Percentiles rank a stretch among this genome's conserved stretches.
Evolutionary conservation across 73 alveolate species (phyloP).

Genomic region (Tetrahymena elliotti): DNA sequence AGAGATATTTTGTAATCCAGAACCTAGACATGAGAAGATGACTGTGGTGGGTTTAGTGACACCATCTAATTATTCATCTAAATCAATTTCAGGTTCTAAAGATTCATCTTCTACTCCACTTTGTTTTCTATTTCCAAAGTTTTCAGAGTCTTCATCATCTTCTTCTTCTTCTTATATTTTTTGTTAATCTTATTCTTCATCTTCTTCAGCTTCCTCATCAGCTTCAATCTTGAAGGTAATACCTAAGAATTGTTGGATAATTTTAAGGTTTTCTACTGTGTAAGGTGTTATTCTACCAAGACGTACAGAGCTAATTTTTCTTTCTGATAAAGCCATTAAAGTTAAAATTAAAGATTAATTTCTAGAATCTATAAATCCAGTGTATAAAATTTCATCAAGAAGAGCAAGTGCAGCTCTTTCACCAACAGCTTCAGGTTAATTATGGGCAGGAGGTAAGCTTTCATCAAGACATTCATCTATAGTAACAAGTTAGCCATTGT

Average conservation of each 20-base stretch:
- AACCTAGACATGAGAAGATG: constrained; percentile 87
- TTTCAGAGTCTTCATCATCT: constrained; percentile 41
- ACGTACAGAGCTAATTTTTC: constrained; percentile 68
- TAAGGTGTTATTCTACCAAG: constrained; percentile 77
- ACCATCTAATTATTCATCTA: constrained; percentile 16
- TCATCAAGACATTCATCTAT: constrained; percentile 53
- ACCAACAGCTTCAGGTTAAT: constrained; percentile 78
- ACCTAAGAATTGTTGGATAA: constrained; percentile 64
- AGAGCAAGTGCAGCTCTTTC: constrained; percentile 74
- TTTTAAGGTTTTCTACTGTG: constrained; percentile 64
- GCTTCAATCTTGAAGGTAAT: constrained; percentile 74
- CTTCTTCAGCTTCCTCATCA: constrained; percentile 69
- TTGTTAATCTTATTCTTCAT: constrained; percentile 47
- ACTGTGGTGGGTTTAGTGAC: constrained; percentile 54
- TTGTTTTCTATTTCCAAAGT: not conserved
- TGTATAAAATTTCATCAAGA: constrained; percentile 74
- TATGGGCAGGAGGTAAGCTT: constrained; percentile 53
- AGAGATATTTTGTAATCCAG: constrained; percentile 86
- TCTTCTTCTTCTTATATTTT: constrained; percentile 39
- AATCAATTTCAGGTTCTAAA: not conserved
- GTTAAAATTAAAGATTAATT: constrained; percentile 61
- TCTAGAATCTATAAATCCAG: constrained; percentile 72
- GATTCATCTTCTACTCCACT: constrained; percentile 45
- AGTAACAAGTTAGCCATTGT: constrained; percentile 69
- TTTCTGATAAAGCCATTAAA: constrained; percentile 77